Evolutionary conservation across 805 yeast species (phyloP).

Genomic region (Cyberlindnera mycetangii): DNA sequence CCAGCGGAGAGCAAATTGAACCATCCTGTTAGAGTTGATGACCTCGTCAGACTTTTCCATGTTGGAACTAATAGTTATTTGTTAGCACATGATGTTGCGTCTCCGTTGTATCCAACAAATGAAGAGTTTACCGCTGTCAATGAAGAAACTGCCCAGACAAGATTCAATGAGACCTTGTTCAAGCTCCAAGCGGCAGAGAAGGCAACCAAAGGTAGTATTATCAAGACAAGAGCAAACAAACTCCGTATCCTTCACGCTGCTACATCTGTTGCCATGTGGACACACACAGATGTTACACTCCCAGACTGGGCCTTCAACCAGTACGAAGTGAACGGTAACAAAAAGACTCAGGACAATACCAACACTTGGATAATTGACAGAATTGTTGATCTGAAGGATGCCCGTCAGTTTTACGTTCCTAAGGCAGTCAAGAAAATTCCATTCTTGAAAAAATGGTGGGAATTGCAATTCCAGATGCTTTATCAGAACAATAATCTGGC

Average conservation of each 20-base stretch:
- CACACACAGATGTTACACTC: conserved; percentile 74
- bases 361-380: conserved; percentile 77
- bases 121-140: conserved; percentile 84
- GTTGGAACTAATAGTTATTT: conserved; percentile 74
- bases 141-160: conserved; percentile 52
- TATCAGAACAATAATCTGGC: conserved; percentile 85
- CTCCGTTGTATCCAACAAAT: conserved; percentile 87
- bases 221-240: conserved; percentile 68
- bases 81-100: conserved; percentile 93
- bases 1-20: conserved; percentile 38
- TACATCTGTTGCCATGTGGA: conserved; percentile 92
- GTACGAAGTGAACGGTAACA: conserved; percentile 94
- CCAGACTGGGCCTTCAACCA: conserved; percentile 96
- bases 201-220: conserved; percentile 43
- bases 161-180: conserved; percentile 75
- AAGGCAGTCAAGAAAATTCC: conserved; percentile 60
- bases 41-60: conserved; percentile 76
- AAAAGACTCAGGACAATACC: conserved; percentile 62
- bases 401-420: conserved; percentile 61
- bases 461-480: conserved; percentile 86
- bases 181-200: conserved; percentile 61
- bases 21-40: conserved; percentile 64
- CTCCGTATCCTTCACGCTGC: conserved; percentile 77
- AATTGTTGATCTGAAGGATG: conserved; percentile 62
- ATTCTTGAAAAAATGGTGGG: conserved; percentile 85